Conservation (phyloP, 768 basidiomycete species). For the Lactarius vividus region DNA sequence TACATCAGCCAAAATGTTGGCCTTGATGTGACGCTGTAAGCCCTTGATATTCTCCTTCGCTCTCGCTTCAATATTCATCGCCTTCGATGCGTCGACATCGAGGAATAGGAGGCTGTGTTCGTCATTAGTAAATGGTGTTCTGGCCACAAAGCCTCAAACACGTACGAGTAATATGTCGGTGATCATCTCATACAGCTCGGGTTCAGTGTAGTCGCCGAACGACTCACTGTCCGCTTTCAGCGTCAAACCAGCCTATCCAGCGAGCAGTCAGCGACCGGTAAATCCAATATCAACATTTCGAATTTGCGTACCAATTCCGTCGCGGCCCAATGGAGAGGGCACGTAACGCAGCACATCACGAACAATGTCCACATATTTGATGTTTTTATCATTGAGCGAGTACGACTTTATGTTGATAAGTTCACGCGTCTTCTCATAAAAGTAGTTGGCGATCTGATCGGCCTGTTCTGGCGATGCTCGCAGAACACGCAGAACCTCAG, state of each 20-base stretch:
- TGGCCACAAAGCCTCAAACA: conserved; percentile 8
- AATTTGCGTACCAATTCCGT: conserved; percentile 55
- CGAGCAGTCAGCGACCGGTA: background rate
- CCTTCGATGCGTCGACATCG: conserved; percentile 57
- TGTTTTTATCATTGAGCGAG: conserved; percentile 53
- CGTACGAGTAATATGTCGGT: conserved; percentile 71
- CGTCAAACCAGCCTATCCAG: conserved; percentile 62
- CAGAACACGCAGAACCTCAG: conserved; percentile 48
- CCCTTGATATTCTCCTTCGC: conserved; percentile 52
- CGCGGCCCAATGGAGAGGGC: conserved; percentile 69
- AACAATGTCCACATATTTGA: conserved; percentile 60
- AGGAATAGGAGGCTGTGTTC: conserved; percentile 70
- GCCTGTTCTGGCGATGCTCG: conserved; percentile 46
- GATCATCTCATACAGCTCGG: conserved; percentile 60
- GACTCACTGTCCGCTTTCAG: conserved; percentile 55
- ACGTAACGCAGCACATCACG: conserved; percentile 62
- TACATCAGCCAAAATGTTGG: conserved; percentile 41
- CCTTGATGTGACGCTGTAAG: conserved; percentile 56
- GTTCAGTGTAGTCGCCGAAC: conserved; percentile 59
- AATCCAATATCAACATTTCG: background rate
- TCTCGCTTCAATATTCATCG: conserved; percentile 52
- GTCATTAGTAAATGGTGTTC: background rate
- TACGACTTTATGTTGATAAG: conserved; percentile 55
- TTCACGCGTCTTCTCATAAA: conserved; percentile 61
- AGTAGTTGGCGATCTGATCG: conserved; percentile 55